Evolutionary conservation across 768 basidiomycete species (phyloP).

Genomic region (Cyclocybe cylindracea): DNA sequence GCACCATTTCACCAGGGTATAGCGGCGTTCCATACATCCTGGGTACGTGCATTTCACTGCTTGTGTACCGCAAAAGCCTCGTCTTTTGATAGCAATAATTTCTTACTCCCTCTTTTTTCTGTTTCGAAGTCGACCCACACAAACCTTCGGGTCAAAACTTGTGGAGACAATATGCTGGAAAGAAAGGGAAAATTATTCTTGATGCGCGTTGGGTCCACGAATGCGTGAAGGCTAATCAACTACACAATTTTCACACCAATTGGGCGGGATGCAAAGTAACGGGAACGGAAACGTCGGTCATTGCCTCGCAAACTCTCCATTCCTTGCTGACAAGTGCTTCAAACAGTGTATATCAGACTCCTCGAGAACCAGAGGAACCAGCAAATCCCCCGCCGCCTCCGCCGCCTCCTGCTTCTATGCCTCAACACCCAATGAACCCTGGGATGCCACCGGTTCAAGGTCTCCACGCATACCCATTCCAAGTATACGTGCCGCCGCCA

Average conservation of each 20-base stretch:
- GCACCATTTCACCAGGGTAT: conserved; percentile 71
- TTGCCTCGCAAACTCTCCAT: neutral
- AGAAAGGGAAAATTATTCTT: conserved; percentile 80
- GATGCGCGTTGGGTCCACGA: conserved; percentile 75
- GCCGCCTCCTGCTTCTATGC: conserved; percentile 20
- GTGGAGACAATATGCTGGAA: conserved; percentile 75
- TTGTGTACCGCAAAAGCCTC: neutral
- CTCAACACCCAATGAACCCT: neutral
- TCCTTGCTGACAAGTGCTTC: neutral
- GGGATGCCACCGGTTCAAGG: conserved; percentile 24
- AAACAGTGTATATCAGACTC: conserved; percentile 5
- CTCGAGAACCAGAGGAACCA: conserved; percentile 10
- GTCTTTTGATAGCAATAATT: neutral
- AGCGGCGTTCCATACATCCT: conserved; percentile 80
- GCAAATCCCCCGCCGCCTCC: neutral
- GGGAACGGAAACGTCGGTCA: conserved; percentile 68
- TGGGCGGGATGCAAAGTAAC: conserved; percentile 84
- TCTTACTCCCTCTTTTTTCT: too few relatives aligned
- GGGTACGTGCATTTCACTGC: conserved; percentile 48
- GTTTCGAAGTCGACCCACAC: conserved; percentile 67
- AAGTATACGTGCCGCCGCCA: conserved; percentile 33
- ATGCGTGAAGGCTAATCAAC: conserved; percentile 65
- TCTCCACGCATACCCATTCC: conserved; percentile 38
- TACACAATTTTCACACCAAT: conserved; percentile 75
- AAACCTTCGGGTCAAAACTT: conserved; percentile 81